Conservation (phyloP, 305 asterid genomes). For the Rubia tinctorum region DNA sequence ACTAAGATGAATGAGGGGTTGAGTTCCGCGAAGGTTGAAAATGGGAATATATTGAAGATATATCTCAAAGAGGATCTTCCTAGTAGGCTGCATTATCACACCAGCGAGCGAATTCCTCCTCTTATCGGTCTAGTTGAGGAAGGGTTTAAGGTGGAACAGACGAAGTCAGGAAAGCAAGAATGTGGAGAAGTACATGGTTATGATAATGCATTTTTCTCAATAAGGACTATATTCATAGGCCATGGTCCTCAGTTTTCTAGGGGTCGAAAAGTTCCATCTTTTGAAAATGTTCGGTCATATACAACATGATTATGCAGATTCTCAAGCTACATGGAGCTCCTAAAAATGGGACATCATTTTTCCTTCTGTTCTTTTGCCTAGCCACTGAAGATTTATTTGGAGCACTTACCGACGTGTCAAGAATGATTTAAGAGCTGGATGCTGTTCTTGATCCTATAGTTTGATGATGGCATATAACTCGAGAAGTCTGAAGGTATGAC, state of each 20-base stretch:
- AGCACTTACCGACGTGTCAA: background rate
- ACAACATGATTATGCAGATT: constrained; percentile 54
- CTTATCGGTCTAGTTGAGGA: constrained; percentile 65
- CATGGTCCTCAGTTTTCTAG: constrained; percentile 72
- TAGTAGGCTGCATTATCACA: constrained; percentile 60
- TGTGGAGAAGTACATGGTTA: constrained; percentile 88
- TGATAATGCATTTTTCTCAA: constrained; percentile 67
- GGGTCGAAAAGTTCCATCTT: constrained; percentile 65
- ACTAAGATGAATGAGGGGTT: constrained; percentile 53
- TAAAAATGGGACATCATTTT: constrained; percentile 57
- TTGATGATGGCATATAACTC: background rate
- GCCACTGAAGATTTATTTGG: constrained; percentile 24
- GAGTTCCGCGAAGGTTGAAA: constrained; percentile 45
- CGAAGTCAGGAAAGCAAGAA: constrained; percentile 44
- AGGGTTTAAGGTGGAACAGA: constrained; percentile 72
- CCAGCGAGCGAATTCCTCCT: constrained; percentile 60
- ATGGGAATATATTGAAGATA: constrained; percentile 62
- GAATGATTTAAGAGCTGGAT: background rate
- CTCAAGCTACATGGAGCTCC: constrained; percentile 53
- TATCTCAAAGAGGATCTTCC: constrained; percentile 78
- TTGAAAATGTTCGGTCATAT: constrained; percentile 78
- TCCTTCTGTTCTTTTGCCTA: constrained; percentile 53
- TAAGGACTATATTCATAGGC: constrained; percentile 68
- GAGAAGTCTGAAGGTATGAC: constrained; percentile 6
- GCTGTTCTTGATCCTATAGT: constrained; percentile 4